Percentiles rank a stretch among this genome's conserved stretches.
Evolutionary conservation across 2,329 filamentous ascomycete species (phyloP).

Genomic region (Fusarium citri): DNA sequence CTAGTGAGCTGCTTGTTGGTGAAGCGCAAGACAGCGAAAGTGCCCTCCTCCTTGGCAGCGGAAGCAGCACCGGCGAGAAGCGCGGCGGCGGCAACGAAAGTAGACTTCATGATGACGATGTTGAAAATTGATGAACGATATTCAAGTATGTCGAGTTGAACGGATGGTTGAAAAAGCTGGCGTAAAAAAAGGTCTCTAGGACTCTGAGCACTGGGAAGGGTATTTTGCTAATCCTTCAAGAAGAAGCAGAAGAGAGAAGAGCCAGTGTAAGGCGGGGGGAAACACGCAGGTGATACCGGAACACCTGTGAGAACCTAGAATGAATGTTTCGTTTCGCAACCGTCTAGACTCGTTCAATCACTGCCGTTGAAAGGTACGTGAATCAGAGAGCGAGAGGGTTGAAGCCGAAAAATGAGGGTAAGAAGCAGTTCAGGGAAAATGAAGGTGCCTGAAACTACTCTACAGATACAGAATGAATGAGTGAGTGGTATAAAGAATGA

Average conservation of each 20-base stretch:
- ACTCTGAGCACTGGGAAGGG: slow-evolving; percentile 40
- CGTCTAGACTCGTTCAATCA: slow-evolving; percentile 22
- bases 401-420: slow-evolving; percentile 45
- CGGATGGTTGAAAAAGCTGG: slow-evolving; percentile 24
- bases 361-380: slow-evolving; percentile 15
- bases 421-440: slow-evolving; percentile 43
- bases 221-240: slow-evolving; percentile 27
- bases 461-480: slow-evolving; percentile 27
- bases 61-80: slow-evolving; percentile 54
- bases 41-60: slow-evolving; percentile 59
- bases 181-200: slow-evolving; percentile 37
- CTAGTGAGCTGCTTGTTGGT: slow-evolving; percentile 72
- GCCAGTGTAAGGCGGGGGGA: slow-evolving; percentile 22
- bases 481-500: slow-evolving; percentile 23
- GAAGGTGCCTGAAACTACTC: slow-evolving; percentile 36
- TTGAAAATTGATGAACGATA: neutral
- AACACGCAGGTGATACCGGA: slow-evolving; percentile 50
- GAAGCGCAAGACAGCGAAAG: slow-evolving; percentile 78
- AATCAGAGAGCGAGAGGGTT: slow-evolving; percentile 37
- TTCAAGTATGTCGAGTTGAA: slow-evolving; percentile 14
- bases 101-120: slow-evolving; percentile 52
- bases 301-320: slow-evolving; percentile 49
- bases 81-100: slow-evolving; percentile 49
- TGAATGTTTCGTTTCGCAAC: slow-evolving; percentile 41
- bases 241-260: slow-evolving; percentile 28